Evolutionary conservation across 768 basidiomycete genomes (phyloP), one percentile per base, ranked within the genome.

Genomic region (Calvatia gigantea): DNA sequence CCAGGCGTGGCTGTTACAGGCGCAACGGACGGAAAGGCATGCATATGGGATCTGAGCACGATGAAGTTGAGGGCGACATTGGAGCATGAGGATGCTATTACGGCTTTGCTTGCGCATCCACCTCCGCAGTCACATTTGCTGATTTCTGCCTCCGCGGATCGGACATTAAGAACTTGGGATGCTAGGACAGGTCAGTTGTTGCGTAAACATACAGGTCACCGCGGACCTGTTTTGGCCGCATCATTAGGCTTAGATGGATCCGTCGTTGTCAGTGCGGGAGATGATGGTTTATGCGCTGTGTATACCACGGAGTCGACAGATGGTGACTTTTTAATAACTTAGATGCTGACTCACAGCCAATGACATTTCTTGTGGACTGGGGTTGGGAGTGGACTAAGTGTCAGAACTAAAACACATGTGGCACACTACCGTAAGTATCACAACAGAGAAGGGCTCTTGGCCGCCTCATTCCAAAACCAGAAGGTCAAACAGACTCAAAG

Each of bases 31-130:
- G 94, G 94, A 0, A 95, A 93, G 66, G 89, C 86, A 15, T 93
- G 90, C 62, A 85, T 98, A 31, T 99, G 96, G 94, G 97, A 99
- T 72, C 77, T 95, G 39, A 80, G 80, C 47, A 95, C 92, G 23
- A 91, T 91, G 79, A 80, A 89, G 58, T 67, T 94, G 49, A 81
- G 97, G 54, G 80, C 87, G 15, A 94, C 90, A 12, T 73, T 97
- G 5, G 76, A 87, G 59, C 95, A 98, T 64, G 75, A 85, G 69
- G 94, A 97, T 65, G 86, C 94, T 2, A 82, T 98, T 47, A 98
- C 95, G 9, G 83, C 80, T 0, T 72, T 98, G 4, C 75, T 89
- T 15, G 76, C 81, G 7, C 88, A 89, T 58, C 91, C 93, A 0
- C 64, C 83, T 23, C 88, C 93, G 2, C 85, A 87, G 62, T 73